Evolutionary conservation across 75 land plant species (phyloP).

Genomic region (Larix kaempferi): DNA sequence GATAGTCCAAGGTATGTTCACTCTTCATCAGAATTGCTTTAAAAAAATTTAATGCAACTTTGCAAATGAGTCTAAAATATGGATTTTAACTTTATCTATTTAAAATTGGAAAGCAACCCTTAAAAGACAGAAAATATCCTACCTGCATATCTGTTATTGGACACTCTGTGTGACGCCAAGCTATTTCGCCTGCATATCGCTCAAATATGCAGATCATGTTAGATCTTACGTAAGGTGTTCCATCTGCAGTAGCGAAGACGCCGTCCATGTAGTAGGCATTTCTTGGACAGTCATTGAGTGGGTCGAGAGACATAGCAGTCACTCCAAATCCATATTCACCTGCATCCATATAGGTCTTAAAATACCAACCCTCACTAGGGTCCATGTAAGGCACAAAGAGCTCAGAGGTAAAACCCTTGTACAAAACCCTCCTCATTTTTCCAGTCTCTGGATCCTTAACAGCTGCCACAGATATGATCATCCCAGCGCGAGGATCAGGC

Average conservation of each 20-base stretch:
- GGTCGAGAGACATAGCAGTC: slow-evolving; percentile 73
- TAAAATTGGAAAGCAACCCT: slow-evolving; percentile 3
- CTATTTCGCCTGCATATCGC: slow-evolving; percentile 79
- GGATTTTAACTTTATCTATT: neutral
- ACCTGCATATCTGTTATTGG: slow-evolving; percentile 55
- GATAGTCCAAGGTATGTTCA: no score
- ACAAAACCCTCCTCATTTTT: slow-evolving; percentile 56
- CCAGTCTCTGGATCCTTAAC: slow-evolving; percentile 56
- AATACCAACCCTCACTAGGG: slow-evolving; percentile 85
- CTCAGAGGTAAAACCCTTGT: slow-evolving; percentile 79
- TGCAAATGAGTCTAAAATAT: neutral
- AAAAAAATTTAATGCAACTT: neutral
- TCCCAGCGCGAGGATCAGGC: slow-evolving; percentile 73
- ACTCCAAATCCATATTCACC: slow-evolving; percentile 91
- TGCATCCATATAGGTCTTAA: slow-evolving; percentile 89
- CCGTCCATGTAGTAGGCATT: slow-evolving; percentile 81
- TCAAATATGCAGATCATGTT: slow-evolving; percentile 84
- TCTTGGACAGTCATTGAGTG: slow-evolving; percentile 86
- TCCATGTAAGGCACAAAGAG: slow-evolving; percentile 96
- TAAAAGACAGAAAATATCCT: slow-evolving; percentile 3
- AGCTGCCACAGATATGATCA: slow-evolving; percentile 50
- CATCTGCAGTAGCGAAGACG: slow-evolving; percentile 64
- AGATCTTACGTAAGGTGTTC: slow-evolving; percentile 60
- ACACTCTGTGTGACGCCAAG: slow-evolving; percentile 82
- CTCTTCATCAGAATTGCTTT: no score